Conservation (phyloP, 768 basidiomycete species). For the Phaeolepiota aurea region DNA sequence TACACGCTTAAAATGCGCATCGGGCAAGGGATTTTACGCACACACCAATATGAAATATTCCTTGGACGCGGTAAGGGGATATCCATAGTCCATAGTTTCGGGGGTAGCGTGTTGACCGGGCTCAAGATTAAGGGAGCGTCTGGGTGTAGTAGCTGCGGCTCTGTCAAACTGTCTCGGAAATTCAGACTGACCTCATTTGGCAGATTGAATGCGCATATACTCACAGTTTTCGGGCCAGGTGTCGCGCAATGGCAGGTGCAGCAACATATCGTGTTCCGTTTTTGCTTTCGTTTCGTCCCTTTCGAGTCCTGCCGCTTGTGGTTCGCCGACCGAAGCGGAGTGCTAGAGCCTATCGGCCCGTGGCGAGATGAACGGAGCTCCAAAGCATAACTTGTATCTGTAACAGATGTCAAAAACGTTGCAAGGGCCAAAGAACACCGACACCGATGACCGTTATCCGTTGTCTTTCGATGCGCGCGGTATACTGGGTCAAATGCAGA, state of each 20-base stretch:
- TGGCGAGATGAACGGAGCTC: neutral
- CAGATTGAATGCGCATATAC: neutral
- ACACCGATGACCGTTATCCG: neutral
- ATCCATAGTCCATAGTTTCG: neutral
- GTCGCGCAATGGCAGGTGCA: neutral
- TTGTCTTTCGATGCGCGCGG: neutral
- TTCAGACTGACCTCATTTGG: neutral
- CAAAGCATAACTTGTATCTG: neutral
- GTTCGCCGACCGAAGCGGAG: neutral
- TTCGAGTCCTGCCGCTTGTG: neutral
- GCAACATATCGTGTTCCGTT: slow-evolving; percentile 1
- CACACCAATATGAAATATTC: too few relatives aligned
- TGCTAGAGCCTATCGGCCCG: neutral
- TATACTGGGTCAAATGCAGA: neutral
- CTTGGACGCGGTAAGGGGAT: too few relatives aligned
- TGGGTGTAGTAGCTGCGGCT: neutral
- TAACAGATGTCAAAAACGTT: neutral
- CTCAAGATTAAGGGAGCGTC: neutral
- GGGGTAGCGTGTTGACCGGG: neutral
- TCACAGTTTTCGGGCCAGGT: neutral
- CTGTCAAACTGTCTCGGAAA: neutral
- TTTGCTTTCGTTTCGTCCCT: neutral
- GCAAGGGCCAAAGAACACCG: neutral
- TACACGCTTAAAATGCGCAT: neutral
- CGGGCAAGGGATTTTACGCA: too few relatives aligned